Evolutionary conservation across 2,329 filamentous ascomycete species (phyloP).

Genomic region (Metarhizium guizhouense): DNA sequence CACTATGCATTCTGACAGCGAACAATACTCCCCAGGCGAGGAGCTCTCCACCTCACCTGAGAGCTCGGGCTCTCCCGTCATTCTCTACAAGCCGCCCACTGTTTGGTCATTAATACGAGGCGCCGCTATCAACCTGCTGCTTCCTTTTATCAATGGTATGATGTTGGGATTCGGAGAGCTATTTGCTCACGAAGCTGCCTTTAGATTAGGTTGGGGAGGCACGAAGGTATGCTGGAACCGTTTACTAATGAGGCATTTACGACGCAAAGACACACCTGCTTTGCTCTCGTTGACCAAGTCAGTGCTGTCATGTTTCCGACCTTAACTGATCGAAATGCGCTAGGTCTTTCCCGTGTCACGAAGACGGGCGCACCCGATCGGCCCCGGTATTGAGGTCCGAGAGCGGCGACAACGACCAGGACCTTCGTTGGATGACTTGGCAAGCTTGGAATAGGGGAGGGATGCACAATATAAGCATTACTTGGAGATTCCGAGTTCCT

Average conservation of each 20-base stretch:
- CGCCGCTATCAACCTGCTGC: constrained; percentile 86
- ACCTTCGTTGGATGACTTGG: constrained; percentile 54
- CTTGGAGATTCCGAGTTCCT: neutral
- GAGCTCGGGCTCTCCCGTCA: constrained; percentile 58
- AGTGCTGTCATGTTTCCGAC: neutral
- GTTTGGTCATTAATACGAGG: constrained; percentile 78
- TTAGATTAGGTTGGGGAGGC: constrained; percentile 82
- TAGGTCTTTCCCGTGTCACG: constrained; percentile 52
- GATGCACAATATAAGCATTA: neutral
- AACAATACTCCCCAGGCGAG: constrained; percentile 65
- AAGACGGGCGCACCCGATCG: constrained; percentile 57
- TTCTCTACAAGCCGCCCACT: constrained; percentile 84
- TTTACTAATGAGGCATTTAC: neutral
- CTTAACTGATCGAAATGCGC: constrained; percentile 8
- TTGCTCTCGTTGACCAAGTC: neutral
- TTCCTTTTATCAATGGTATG: constrained; percentile 94
- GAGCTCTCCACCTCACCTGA: constrained; percentile 52
- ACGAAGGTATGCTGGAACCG: constrained; percentile 62
- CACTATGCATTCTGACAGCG: constrained; percentile 75
- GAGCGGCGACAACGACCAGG: constrained; percentile 53
- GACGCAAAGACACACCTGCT: neutral
- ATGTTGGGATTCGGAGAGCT: constrained; percentile 98
- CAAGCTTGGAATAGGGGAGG: constrained; percentile 53
- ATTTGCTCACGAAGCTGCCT: constrained; percentile 92
- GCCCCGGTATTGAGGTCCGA: constrained; percentile 74